Evolutionary conservation across 306 rosid genomes (phyloP).

Genomic region (Echinosophora koreensis): DNA sequence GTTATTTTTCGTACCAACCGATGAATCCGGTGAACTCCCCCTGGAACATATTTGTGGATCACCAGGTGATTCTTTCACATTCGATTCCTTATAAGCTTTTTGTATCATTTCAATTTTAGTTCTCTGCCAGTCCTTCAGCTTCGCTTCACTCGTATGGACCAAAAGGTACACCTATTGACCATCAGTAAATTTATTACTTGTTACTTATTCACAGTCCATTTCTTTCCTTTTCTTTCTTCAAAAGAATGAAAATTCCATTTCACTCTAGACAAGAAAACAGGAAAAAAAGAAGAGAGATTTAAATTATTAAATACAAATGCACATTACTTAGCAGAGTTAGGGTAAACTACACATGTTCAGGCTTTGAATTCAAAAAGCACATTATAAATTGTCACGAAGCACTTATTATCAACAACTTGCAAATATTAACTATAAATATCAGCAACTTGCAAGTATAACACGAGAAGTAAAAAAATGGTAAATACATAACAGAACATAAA

Average conservation of each 20-base stretch:
- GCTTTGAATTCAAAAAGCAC: constrained; percentile 40
- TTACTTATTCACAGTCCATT: constrained; percentile 31
- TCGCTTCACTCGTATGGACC: constrained; percentile 81
- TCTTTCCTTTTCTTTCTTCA: constrained; percentile 24
- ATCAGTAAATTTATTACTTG: constrained; percentile 41
- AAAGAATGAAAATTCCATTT: constrained; percentile 30
- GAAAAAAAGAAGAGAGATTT: background rate
- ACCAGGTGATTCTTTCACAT: constrained; percentile 56
- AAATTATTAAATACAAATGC: constrained; percentile 21
- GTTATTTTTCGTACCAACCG: constrained; percentile 51
- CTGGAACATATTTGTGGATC: constrained; percentile 55
- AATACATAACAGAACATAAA: constrained; percentile 15
- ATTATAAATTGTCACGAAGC: background rate
- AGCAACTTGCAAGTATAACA: constrained; percentile 25
- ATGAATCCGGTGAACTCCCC: constrained; percentile 58
- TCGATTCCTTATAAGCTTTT: constrained; percentile 53
- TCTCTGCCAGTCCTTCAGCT: constrained; percentile 63
- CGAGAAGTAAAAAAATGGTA: constrained; percentile 28
- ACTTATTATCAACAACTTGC: constrained; percentile 24
- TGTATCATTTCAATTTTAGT: constrained; percentile 54
- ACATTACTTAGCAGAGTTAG: constrained; percentile 9
- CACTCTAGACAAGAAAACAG: constrained; percentile 32
- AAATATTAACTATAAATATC: constrained; percentile 21
- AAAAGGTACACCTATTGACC: constrained; percentile 83
- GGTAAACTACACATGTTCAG: constrained; percentile 24